Evolutionary conservation across 1,139 yeast genomes (phyloP), one percentile per base, ranked within the genome.

Genomic region (Scheffersomyces titani): DNA sequence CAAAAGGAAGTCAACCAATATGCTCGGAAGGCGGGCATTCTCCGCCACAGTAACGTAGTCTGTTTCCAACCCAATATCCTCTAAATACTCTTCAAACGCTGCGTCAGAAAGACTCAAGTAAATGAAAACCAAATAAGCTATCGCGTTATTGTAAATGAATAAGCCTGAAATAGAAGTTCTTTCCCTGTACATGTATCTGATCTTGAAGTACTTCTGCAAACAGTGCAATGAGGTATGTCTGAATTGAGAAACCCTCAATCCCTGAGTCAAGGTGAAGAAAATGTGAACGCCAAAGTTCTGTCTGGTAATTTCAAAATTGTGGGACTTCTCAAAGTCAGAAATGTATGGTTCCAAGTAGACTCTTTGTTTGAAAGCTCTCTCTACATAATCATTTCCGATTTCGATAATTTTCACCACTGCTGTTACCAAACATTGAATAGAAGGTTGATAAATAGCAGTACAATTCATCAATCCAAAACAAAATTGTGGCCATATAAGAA

Each of bases 401-500:
- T 68, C 64, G 50, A 70, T 66, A 6, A 73, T 62, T 54, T 74
- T 77, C 1, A 63, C 56, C 20, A 75, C 61, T 6, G 74, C 65
- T 48, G 69, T 70, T 49, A 74, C 67, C 40, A 79, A 60, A 52
- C 78, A 78, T 53, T 80, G 76, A 21, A 85, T 66, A 2, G 89
- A 83, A 24, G 88, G 83, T 61, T 86, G 91, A 66, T 85, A 88
- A 21, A 77, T 66, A 3, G 73, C 67, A 3, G 78, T 67, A 57
- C 70, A 69, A 47, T 71, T 73, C 59, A 78, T 61, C 59, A 77
- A 65, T 0, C 76, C 64, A 76, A 72, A 61, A 72, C 81, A 62
- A 70, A 78, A 59, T 70, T 80, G 64, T 61, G 89, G 76, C 97
- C 97, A 92, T 58, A 90, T 84, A 61, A 90, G 69, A 44, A 81